These are phyloP conservation scores for Paraconiothyrium sp. DNA, from an alignment of 2,329 filamentous ascomycete genomes.

Conservation along the genomic window DNA sequence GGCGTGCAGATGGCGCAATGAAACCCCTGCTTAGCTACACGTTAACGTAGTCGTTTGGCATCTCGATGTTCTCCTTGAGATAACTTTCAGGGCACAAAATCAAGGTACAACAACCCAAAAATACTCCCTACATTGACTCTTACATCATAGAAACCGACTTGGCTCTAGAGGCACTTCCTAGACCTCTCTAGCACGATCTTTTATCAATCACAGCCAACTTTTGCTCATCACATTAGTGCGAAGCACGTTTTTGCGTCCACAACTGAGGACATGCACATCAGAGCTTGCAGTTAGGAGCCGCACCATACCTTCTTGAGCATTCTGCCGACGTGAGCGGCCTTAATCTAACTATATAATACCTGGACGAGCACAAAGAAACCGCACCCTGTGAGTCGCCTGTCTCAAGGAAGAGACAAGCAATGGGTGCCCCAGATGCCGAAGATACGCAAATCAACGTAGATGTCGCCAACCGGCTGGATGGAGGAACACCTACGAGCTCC, in stretches of 20 bases:
- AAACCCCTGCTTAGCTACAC: not conserved
- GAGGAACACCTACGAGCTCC: not conserved
- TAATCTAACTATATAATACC: not conserved
- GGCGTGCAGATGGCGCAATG: not conserved
- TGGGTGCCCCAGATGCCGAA: not conserved
- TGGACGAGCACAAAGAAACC: not conserved
- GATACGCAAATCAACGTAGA: not conserved
- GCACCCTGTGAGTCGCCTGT: too few species aligned
- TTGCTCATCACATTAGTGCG: not conserved
- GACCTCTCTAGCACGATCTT: too few species aligned
- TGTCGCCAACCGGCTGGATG: not conserved
- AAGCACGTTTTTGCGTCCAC: not conserved
- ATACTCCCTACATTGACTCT: too few species aligned
- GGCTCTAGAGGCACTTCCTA: too few species aligned
- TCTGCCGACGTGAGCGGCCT: not conserved
- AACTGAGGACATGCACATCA: not conserved
- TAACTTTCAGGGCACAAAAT: too few species aligned
- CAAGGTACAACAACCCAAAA: too few species aligned
- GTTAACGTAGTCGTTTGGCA: not conserved
- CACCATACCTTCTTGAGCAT: not conserved
- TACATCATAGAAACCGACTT: too few species aligned
- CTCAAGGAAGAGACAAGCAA: not conserved
- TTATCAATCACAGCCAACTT: not conserved
- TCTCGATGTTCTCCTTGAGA: too few species aligned
- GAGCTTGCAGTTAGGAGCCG: not conserved